Conservation (phyloP, 257 asterid genomes). For the Nicotiana benthamiana region DNA sequence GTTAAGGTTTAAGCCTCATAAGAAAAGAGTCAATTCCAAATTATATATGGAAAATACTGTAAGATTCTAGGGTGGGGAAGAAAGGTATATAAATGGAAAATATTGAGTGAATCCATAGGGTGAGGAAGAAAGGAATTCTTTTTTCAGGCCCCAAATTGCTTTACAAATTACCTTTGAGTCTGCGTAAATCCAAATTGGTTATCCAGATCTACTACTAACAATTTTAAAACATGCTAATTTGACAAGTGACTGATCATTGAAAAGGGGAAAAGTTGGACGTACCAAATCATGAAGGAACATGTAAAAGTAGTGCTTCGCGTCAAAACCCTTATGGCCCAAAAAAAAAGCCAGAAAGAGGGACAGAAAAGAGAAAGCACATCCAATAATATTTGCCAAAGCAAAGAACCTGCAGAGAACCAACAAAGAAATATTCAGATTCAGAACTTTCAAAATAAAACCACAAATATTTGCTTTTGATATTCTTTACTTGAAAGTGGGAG, state of each 20-base stretch:
- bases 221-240: background rate
- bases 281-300: conserved; percentile 72
- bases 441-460: background rate
- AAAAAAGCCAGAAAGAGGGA: conserved; percentile 24
- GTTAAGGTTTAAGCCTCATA: background rate
- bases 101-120: too few relatives aligned
- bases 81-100: too few relatives aligned
- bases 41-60: too few relatives aligned
- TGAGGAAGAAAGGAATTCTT: too few relatives aligned
- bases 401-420: conserved; percentile 41
- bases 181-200: background rate
- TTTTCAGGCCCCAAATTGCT: too few relatives aligned
- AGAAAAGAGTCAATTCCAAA: background rate
- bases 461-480: background rate
- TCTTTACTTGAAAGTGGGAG: conserved; percentile 49
- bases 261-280: background rate
- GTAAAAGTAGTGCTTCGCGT: conserved; percentile 30
- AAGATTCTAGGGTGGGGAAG: too few relatives aligned
- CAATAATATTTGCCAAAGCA: conserved; percentile 45
- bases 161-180: too few relatives aligned
- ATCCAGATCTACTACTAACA: background rate
- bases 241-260: background rate
- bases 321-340: conserved; percentile 18
- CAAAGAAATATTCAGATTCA: background rate
- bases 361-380: conserved; percentile 28